These are phyloP conservation scores for Colletotrichum graminicola DNA, from an alignment of 2,329 filamentous ascomycete genomes.

Conservation along the genomic window DNA sequence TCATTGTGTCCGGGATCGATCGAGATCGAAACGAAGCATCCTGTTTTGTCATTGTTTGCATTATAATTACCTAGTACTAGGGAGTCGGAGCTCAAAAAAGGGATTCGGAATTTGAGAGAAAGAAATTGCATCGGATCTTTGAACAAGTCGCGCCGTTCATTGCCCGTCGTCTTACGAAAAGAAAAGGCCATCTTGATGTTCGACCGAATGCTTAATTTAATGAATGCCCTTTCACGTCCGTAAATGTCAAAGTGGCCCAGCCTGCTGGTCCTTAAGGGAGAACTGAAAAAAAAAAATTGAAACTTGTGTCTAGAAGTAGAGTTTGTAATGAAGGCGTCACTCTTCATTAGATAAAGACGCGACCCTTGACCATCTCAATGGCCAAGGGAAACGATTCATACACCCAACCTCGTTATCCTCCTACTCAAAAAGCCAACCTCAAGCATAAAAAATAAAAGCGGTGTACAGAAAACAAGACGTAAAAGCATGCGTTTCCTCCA, in stretches of 20 bases:
- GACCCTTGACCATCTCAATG: not conserved
- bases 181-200: not conserved
- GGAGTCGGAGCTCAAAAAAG: conserved; percentile 38
- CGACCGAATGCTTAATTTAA: not conserved
- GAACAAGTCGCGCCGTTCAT: not conserved
- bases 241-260: conserved; percentile 12
- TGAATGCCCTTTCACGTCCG: conserved; percentile 7
- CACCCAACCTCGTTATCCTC: not conserved
- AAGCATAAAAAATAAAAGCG: conserved; percentile 24
- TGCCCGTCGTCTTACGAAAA: not conserved
- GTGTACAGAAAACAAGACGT: conserved; percentile 30
- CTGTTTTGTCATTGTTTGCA: conserved; percentile 20
- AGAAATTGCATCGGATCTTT: conserved; percentile 1
- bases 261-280: conserved; percentile 1
- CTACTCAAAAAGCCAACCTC: not conserved
- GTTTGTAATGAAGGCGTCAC: conserved; percentile 28
- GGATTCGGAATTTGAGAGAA: conserved; percentile 17
- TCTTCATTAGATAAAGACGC: conserved; percentile 21
- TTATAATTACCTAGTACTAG: conserved; percentile 42
- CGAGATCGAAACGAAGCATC: conserved; percentile 7
- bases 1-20: conserved; percentile 22
- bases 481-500: conserved; percentile 21
- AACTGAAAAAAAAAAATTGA: conserved; percentile 21
- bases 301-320: conserved; percentile 21
- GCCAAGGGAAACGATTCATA: not conserved